phyloP scores from a whole-genome alignment of 495 filamentous ascomycete genomes.

The Penicillium alfredii region DNA sequence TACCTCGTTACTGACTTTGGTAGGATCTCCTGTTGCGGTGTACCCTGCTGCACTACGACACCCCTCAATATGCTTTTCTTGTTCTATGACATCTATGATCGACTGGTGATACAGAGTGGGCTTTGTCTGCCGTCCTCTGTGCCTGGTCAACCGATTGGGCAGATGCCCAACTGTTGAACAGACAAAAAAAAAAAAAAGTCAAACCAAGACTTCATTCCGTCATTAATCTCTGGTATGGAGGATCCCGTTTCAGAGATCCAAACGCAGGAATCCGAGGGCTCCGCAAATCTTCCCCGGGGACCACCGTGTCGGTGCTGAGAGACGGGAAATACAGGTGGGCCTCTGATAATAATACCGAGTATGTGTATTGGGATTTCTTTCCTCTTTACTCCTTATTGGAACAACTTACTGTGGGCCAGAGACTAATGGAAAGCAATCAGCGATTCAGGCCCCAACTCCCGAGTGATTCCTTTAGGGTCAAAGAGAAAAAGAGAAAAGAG shows the following conservation, averaged over 20 bases:
- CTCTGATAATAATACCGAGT: conserved; percentile 5
- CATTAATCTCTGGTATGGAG: neutral
- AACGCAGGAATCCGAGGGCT: conserved; percentile 26
- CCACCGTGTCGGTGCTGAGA: conserved; percentile 26
- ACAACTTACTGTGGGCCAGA: too few relatives aligned
- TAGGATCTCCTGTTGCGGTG: conserved; percentile 8
- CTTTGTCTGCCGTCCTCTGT: conserved; percentile 6
- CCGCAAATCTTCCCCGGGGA: conserved; percentile 28
- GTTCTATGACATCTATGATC: too few relatives aligned
- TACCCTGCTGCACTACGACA: too few relatives aligned
- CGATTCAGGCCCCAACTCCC: too few relatives aligned
- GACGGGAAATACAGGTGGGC: conserved; percentile 18
- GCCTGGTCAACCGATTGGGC: conserved; percentile 9
- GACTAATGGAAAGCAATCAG: too few relatives aligned
- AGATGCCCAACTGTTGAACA: conserved; percentile 14
- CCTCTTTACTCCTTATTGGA: too few relatives aligned
- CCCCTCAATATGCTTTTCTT: too few relatives aligned
- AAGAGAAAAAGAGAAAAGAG: neutral
- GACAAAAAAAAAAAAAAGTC: too few relatives aligned
- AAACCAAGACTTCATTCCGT: too few relatives aligned
- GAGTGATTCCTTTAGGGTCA: too few relatives aligned
- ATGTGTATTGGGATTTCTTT: too few relatives aligned
- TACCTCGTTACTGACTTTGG: too few relatives aligned
- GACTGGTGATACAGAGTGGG: conserved; percentile 17
- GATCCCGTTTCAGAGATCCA: conserved; percentile 18